phyloP scores from a whole-genome alignment of 805 yeast species.

The Saccharomycopsis fodiens region DNA sequence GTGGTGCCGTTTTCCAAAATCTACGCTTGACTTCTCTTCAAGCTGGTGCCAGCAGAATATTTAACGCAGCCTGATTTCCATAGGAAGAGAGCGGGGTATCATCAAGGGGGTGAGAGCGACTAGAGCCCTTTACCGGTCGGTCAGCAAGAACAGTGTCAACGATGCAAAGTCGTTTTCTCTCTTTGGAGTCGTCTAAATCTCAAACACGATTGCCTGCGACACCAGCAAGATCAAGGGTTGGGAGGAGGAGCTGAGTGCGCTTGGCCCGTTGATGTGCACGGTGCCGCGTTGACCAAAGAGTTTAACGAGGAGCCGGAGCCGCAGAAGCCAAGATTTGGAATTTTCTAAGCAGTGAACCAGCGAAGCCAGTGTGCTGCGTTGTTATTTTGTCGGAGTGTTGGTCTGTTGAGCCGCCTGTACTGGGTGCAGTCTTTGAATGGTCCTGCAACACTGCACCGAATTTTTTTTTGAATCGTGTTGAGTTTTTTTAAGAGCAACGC shows the following conservation, averaged over 20 bases:
- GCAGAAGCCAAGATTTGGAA: background rate
- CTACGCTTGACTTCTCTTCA: constrained; percentile 51
- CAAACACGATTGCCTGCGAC: constrained; percentile 49
- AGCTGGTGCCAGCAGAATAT: constrained; percentile 45
- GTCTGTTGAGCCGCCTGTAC: no score
- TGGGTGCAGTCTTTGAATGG: no score
- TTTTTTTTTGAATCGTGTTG: no score
- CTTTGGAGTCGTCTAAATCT: constrained; percentile 57
- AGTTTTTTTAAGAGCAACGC: no score
- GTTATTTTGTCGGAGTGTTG: no score
- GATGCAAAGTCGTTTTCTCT: constrained; percentile 50
- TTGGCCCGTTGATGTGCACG: constrained; percentile 41
- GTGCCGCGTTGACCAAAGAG: constrained; percentile 26
- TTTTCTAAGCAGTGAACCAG: no score
- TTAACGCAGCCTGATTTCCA: constrained; percentile 62
- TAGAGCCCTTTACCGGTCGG: constrained; percentile 75
- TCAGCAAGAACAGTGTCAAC: constrained; percentile 56
- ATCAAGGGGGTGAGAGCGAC: constrained; percentile 63
- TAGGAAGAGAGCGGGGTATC: constrained; percentile 73
- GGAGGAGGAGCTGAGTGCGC: constrained; percentile 64
- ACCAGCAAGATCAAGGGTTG: constrained; percentile 50
- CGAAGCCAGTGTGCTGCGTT: no score
- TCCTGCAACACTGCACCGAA: no score
- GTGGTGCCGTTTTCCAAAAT: constrained; percentile 43
- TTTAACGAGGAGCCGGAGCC: background rate